Conservation (phyloP, 148 eudicot species). For the Chenopodium quinoa region DNA sequence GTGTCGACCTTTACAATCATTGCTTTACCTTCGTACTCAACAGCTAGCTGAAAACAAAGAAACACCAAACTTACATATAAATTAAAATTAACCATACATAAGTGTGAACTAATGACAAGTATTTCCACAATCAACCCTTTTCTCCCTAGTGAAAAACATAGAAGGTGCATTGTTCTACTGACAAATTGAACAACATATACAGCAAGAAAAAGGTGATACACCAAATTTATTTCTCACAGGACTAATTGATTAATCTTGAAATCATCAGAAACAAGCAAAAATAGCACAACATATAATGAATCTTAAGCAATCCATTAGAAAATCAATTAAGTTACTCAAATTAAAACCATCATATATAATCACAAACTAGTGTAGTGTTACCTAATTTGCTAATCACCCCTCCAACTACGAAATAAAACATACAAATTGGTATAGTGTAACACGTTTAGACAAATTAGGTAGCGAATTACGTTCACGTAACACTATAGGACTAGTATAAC, state of each 20-base stretch:
- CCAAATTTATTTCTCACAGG: neutral
- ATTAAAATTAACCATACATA: neutral
- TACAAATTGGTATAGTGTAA: neutral
- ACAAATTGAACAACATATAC: neutral
- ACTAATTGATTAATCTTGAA: neutral
- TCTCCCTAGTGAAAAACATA: neutral
- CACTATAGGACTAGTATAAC: neutral
- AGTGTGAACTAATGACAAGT: neutral
- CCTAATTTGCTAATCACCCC: neutral
- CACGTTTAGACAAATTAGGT: neutral
- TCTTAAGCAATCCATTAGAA: too few species aligned
- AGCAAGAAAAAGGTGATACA: neutral
- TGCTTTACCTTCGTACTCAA: slow-evolving; percentile 81
- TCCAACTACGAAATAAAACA: neutral
- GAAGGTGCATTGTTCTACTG: neutral
- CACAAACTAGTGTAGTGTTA: neutral
- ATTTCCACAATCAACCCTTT: neutral
- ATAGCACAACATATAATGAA: neutral
- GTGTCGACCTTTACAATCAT: slow-evolving; percentile 89
- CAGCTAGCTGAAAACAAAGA: slow-evolving; percentile 65
- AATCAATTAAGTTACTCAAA: neutral
- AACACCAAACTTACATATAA: slow-evolving; percentile 14
- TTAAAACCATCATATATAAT: neutral
- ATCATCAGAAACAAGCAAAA: neutral
- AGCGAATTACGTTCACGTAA: neutral